Evolutionary conservation across 2,329 filamentous ascomycete genomes (phyloP).

Genomic region (Aureobasidium subglaciale): DNA sequence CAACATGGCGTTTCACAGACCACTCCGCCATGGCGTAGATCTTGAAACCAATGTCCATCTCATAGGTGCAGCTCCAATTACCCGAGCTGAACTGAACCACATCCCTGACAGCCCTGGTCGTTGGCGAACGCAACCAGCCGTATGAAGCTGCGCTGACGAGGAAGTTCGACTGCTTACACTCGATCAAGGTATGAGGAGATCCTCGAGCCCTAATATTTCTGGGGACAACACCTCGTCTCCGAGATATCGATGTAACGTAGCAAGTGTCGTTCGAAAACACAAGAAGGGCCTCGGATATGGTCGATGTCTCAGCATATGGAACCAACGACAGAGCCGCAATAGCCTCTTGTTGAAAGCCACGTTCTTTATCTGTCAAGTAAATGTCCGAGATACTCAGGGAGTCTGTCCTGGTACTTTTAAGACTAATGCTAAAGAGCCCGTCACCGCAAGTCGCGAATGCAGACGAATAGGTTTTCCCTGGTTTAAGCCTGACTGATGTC

Average conservation of each 20-base stretch:
- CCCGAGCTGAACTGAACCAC: background rate
- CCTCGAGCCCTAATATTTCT: conserved; percentile 35
- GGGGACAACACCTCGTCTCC: conserved; percentile 34
- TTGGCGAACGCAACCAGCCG: conserved; percentile 26
- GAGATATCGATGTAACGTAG: conserved; percentile 41
- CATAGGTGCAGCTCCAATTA: conserved; percentile 18
- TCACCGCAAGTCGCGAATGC: conserved; percentile 34
- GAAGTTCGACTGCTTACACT: conserved; percentile 38
- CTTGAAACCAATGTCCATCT: conserved; percentile 50
- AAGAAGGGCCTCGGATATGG: background rate
- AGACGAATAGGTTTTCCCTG: background rate
- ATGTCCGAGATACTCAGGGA: conserved; percentile 28
- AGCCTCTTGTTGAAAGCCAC: conserved; percentile 29
- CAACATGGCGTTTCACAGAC: conserved; percentile 50
- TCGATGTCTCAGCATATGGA: background rate
- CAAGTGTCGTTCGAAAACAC: conserved; percentile 30
- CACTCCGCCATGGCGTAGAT: conserved; percentile 59
- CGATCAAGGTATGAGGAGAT: conserved; percentile 36
- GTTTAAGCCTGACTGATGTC: conserved; percentile 15
- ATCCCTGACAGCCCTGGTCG: background rate
- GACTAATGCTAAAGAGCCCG: conserved; percentile 31
- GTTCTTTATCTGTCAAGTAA: conserved; percentile 30
- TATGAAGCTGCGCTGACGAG: conserved; percentile 43
- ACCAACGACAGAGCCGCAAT: conserved; percentile 22
- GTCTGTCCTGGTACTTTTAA: conserved; percentile 12